Conservation (phyloP, 2,329 filamentous ascomycete genomes). For the Herpotrichia juniperi region DNA sequence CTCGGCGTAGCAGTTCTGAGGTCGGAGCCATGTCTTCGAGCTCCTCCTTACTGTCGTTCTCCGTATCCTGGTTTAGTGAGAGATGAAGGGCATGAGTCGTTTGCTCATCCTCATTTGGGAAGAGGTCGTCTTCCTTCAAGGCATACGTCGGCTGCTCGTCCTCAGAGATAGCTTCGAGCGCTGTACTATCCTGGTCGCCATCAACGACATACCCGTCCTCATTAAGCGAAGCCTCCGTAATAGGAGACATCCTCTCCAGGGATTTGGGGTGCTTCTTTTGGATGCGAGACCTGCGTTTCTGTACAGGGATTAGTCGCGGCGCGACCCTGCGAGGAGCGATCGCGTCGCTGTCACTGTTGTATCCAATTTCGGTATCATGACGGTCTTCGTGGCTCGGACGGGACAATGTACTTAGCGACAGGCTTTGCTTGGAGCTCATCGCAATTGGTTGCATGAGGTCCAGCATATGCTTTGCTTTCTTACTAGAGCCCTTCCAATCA, state of each 20-base stretch:
- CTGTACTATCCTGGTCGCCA: neutral
- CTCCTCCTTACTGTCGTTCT: neutral
- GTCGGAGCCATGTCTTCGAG: neutral
- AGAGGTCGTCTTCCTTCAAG: neutral
- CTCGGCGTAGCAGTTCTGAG: neutral
- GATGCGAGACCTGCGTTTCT: neutral
- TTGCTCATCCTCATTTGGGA: neutral
- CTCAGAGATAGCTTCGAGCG: neutral
- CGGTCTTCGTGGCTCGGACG: neutral
- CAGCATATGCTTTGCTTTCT: neutral
- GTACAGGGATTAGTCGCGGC: neutral
- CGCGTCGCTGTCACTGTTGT: slow-evolving; percentile 2
- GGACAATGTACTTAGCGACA: neutral
- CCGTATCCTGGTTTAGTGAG: neutral
- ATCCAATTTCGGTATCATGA: neutral
- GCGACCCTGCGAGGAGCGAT: neutral
- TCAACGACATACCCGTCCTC: neutral
- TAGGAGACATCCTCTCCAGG: slow-evolving; percentile 7
- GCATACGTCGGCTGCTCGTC: neutral
- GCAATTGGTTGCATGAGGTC: neutral
- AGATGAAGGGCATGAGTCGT: no score
- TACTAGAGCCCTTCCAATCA: neutral
- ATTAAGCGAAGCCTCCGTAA: slow-evolving; percentile 2
- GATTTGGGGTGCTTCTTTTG: slow-evolving; percentile 3
- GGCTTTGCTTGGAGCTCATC: neutral